These are phyloP conservation scores for Aspergillus pseudonomiae DNA, from an alignment of 2,329 filamentous ascomycete species.

Conservation along the genomic window DNA sequence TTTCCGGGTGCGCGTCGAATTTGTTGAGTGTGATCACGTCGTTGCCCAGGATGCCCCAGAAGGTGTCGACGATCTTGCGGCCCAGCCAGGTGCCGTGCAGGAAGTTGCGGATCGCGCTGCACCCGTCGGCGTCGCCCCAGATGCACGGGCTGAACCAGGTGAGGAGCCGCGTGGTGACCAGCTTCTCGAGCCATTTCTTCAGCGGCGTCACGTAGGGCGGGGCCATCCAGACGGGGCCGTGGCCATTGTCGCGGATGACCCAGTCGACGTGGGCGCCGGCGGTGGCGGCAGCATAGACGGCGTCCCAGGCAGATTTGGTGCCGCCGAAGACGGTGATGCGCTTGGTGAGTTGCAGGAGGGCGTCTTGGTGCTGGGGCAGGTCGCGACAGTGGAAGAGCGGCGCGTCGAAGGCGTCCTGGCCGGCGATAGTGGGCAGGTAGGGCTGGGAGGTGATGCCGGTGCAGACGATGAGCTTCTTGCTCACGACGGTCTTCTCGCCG, in stretches of 20 bases:
- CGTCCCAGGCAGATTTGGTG: slow-evolving; percentile 66
- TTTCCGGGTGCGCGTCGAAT: slow-evolving; percentile 51
- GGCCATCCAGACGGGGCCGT: slow-evolving; percentile 45
- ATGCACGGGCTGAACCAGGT: slow-evolving; percentile 76
- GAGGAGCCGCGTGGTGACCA: slow-evolving; percentile 67
- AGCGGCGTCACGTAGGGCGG: slow-evolving; percentile 65
- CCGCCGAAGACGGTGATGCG: slow-evolving; percentile 58
- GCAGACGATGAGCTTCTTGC: slow-evolving; percentile 61
- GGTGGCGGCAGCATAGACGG: slow-evolving; percentile 60
- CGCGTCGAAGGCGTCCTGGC: slow-evolving; percentile 53
- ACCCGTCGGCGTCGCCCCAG: slow-evolving; percentile 68
- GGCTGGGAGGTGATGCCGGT: slow-evolving; percentile 64
- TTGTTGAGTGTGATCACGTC: slow-evolving; percentile 54
- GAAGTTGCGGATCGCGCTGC: slow-evolving; percentile 45
- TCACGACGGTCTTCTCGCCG: slow-evolving; percentile 27
- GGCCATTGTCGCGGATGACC: slow-evolving; percentile 46
- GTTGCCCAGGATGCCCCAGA: slow-evolving; percentile 56
- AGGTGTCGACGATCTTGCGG: slow-evolving; percentile 51
- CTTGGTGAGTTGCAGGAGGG: slow-evolving; percentile 36
- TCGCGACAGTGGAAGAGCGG: slow-evolving; percentile 63
- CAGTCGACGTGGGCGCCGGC: slow-evolving; percentile 53
- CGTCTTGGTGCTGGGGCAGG: slow-evolving; percentile 46
- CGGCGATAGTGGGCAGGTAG: slow-evolving; percentile 56
- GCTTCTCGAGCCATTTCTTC: slow-evolving; percentile 69
- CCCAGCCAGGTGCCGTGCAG: slow-evolving; percentile 58